Base-by-base conservation (phyloP, 1,284 basidiomycete species). In the Pisolithus thermaeus region DNA sequence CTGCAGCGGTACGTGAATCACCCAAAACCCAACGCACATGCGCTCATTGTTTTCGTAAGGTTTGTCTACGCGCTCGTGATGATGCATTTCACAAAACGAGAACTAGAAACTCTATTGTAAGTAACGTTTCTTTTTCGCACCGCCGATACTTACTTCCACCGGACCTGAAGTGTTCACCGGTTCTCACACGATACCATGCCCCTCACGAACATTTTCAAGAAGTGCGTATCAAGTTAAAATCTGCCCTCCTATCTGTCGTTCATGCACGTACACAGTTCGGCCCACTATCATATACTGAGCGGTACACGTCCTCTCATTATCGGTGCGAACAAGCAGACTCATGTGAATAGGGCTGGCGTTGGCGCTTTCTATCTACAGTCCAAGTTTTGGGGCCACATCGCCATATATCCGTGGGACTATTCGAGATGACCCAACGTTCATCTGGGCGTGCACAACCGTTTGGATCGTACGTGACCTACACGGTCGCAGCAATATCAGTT, bases 141-240 rank as follows among this genome's bases (percentile, higher is more conserved):
- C 36, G 45, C 46, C 18, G 20, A 42, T 7, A 30, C 41, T 47
- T 30, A 53, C 38, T 42, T 25, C 5, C 39, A 42, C 47, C n/a
- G 14, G 30, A 14, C 32, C 12, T 39, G 20, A 54, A 90, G 87
- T 63, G 83, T 97, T 1, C 95, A 97, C 68, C 86, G 91, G 18
- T 99, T 99, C 78, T 97, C 93, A 32, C 85, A 94, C 69, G 88
- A 84, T 2, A 97, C 96, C 0, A 97, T 99, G 87, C 97, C 96
- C 1, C 71, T 90, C 52, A 69, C 70, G 55, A 93, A 94, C 66
- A 80, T 99, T 43, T 89, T 95, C 75, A 90, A 89, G 67, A 99
- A 99, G 92, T 95, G 52, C 43, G 79, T 70, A 46, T 47, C 32
- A 51, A 49, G 39, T 47, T 36, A 49, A 49, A 39, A 8, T 25